phyloP scores from a whole-genome alignment of 2,329 filamentous ascomycete genomes.

The Pyrenophora graminea region DNA sequence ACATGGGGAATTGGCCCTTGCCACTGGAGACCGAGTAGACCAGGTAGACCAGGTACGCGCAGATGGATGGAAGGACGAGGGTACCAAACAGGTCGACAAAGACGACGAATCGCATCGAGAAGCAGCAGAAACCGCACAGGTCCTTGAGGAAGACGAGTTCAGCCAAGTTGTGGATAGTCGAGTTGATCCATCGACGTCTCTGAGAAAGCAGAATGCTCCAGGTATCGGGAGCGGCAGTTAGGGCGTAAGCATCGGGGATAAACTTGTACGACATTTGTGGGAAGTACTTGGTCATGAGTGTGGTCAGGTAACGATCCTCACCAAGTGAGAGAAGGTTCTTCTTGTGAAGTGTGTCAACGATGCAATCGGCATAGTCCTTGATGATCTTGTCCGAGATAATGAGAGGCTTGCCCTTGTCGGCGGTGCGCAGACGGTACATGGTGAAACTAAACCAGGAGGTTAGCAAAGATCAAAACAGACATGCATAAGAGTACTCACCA shows the following conservation, averaged over 20 bases:
- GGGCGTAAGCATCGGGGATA: slow-evolving; percentile 86
- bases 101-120: slow-evolving; percentile 96
- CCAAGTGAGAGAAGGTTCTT: slow-evolving; percentile 92
- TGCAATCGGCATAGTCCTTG: slow-evolving; percentile 82
- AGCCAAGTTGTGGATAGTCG: slow-evolving; percentile 92
- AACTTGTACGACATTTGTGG: slow-evolving; percentile 96
- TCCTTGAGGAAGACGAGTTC: slow-evolving; percentile 90
- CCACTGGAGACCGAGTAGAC: slow-evolving; percentile 75
- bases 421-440: slow-evolving; percentile 96
- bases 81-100: slow-evolving; percentile 94
- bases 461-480: slow-evolving; percentile 17
- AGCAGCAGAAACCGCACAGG: slow-evolving; percentile 98
- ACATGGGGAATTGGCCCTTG: slow-evolving; percentile 76
- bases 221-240: slow-evolving; percentile 89
- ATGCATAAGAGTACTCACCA: slow-evolving; percentile 68
- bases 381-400: slow-evolving; percentile 92
- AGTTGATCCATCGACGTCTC: slow-evolving; percentile 98
- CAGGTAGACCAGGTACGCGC: slow-evolving; percentile 82
- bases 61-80: slow-evolving; percentile 86
- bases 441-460: slow-evolving; percentile 71
- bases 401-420: slow-evolving; percentile 89
- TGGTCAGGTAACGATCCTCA: slow-evolving; percentile 96
- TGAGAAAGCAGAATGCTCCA: slow-evolving; percentile 97
- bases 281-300: slow-evolving; percentile 98
- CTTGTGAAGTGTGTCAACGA: slow-evolving; percentile 92